Base-by-base conservation (phyloP, 2,329 filamentous ascomycete genomes). In the Colletotrichum trifolii region DNA sequence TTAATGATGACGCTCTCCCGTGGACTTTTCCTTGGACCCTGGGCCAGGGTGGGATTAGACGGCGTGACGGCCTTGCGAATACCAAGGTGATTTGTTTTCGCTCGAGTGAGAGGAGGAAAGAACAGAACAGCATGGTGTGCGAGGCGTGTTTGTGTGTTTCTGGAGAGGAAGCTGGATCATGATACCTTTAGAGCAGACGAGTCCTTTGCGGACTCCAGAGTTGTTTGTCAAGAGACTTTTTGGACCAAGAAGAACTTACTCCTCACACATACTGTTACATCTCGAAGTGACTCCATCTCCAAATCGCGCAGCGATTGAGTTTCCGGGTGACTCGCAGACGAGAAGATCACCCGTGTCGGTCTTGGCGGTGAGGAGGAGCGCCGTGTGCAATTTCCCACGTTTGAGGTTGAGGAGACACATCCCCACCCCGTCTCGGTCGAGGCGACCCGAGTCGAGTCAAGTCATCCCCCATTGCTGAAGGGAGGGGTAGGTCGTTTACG, bases 1-100 rank as follows among this genome's bases (percentile, higher is more conserved):
- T 50, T 66, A 59, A 64, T 64, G 54, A 60, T 64, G 12, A 46
- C 48, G 54, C 64, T 54, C 55, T 66, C 54, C 25, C 43, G 42
- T 15, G 52, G 52, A 25, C 15, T 56, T 54, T 40, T 39, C 33
- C 47, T 48, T 35, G 35, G 53, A 50, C 34, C 13, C 55, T 35
- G 17, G 59, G 33, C 47, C n/a, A 46, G 13, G 33, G 48, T 17
- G 25, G 50, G 42, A 39, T 52, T 52, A 35, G 45, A 59, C 46
- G 49, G 43, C 45, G 54, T 48, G 60, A 60, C 48, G 49, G 60
- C 54, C 54, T 54, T 47, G 48, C 38, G 45, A 65, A 43, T 47
- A 15, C 36, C 17, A 46, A 47, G 25, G 40, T 43, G 33, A 40
- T 57, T 57, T 40, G 39, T 49, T 54, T 54, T 43, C 25, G 52